Evolutionary conservation across 78 protist genomes (phyloP).

Genomic region (Emiliania huxleyi): DNA sequence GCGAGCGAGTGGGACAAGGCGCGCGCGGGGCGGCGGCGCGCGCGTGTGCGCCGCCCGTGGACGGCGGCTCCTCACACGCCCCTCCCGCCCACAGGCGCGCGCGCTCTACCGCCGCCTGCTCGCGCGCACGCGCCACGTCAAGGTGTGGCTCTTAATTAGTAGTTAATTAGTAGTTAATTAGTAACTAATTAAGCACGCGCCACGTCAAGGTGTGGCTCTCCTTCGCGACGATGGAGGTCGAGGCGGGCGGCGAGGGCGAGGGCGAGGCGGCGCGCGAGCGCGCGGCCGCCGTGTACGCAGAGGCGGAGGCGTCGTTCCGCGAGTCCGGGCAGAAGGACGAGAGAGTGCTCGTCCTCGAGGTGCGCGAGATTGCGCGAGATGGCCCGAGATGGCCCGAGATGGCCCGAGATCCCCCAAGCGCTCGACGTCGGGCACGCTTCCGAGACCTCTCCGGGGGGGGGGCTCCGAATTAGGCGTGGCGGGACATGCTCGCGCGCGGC

Average conservation of each 20-base stretch:
- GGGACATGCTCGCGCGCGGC: slow-evolving; percentile 56
- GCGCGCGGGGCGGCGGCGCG: too few relatives aligned
- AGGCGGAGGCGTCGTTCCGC: background rate
- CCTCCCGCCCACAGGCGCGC: too few relatives aligned
- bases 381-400: too few relatives aligned
- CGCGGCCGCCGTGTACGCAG: background rate
- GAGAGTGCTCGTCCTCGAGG: slow-evolving; percentile 56
- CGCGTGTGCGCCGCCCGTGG: too few relatives aligned
- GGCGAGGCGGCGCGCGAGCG: background rate
- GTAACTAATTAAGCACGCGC: slow-evolving; percentile 34
- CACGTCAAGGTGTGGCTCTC: slow-evolving; percentile 42
- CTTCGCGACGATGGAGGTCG: too few relatives aligned
- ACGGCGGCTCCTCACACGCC: too few relatives aligned
- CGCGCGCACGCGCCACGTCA: slow-evolving; percentile 64
- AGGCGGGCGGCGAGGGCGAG: background rate
- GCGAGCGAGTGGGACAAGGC: background rate
- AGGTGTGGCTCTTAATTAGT: slow-evolving; percentile 37
- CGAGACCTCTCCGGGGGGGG: too few relatives aligned
- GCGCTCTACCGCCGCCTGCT: slow-evolving; percentile 79
- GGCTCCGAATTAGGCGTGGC: too few relatives aligned
- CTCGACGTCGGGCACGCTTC: too few relatives aligned
- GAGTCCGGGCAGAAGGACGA: background rate
- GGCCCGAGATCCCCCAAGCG: too few relatives aligned
- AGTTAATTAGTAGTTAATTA: slow-evolving; percentile 19
- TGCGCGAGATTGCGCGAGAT: too few relatives aligned